Conservation (phyloP, 2,329 filamentous ascomycete genomes). For the Penicillium sp. region DNA sequence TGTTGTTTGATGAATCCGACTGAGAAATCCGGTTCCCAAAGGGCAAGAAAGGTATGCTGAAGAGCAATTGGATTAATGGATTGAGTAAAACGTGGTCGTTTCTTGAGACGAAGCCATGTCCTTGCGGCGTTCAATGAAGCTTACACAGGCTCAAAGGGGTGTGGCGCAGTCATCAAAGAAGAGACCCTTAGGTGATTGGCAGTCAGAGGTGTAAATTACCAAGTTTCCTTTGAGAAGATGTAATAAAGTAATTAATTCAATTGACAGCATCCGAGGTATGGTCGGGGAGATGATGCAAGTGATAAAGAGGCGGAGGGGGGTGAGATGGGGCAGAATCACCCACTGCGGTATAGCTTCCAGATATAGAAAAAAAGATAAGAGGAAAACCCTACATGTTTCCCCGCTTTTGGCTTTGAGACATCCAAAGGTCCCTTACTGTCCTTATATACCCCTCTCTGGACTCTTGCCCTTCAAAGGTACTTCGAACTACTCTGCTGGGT, state of each 20-base stretch:
- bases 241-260: background rate
- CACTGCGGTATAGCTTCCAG: conserved; percentile 9
- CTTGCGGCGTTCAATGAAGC: background rate
- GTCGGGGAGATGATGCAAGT: conserved; percentile 3
- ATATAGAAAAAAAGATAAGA: conserved; percentile 17
- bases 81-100: background rate
- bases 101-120: conserved; percentile 1
- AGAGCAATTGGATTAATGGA: background rate
- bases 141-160: background rate
- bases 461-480: background rate
- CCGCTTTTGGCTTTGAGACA: conserved; percentile 10
- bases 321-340: conserved; percentile 11
- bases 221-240: background rate
- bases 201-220: background rate
- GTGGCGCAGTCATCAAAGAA: conserved; percentile 2
- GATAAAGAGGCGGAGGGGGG: conserved; percentile 8
- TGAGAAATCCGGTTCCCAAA: too few species aligned
- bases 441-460: conserved; percentile 2
- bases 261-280: background rate
- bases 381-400: conserved; percentile 10
- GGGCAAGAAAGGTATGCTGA: background rate
- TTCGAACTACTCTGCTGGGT: background rate
- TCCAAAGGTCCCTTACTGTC: background rate
- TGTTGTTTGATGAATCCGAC: background rate
- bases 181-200: background rate